A percentile compares a stretch with the other conserved stretches of the same genome.
phyloP scores from a whole-genome alignment of 805 yeast genomes.

The Kregervanrija fluxuum region DNA sequence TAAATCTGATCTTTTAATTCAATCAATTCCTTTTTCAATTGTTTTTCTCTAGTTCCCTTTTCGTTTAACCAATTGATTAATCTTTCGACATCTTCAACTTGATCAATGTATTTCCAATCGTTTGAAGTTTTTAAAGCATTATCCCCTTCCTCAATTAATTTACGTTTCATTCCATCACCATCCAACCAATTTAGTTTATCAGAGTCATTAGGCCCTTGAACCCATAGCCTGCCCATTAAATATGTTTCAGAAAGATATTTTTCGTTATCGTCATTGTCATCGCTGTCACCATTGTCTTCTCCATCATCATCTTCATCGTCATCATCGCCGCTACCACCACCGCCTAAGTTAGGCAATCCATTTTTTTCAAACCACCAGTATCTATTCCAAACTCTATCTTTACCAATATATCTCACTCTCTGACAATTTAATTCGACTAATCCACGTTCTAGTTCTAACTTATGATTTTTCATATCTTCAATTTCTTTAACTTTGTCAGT shows the following conservation, averaged over 20 bases:
- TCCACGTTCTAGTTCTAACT: constrained; percentile 49
- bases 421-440: constrained; percentile 70
- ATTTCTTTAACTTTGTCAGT: constrained; percentile 32
- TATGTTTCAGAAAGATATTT: constrained; percentile 51
- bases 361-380: constrained; percentile 95
- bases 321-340: constrained; percentile 14
- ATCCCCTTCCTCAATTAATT: constrained; percentile 60
- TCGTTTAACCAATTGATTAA: constrained; percentile 63
- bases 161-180: constrained; percentile 41
- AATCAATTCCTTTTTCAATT: constrained; percentile 53
- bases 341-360: constrained; percentile 54
- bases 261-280: constrained; percentile 32
- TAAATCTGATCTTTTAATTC: constrained; percentile 44
- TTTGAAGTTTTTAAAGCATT: constrained; percentile 42
- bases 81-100: constrained; percentile 45
- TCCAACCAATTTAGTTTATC: constrained; percentile 37
- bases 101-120: constrained; percentile 71
- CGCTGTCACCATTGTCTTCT: constrained; percentile 12
- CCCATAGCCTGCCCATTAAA: constrained; percentile 79
- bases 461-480: constrained; percentile 41
- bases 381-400: constrained; percentile 75
- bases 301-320: constrained; percentile 33
- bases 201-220: constrained; percentile 74
- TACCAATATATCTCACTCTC: constrained; percentile 68
- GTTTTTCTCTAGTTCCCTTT: constrained; percentile 68